Conservation (phyloP, 2,329 filamentous ascomycete species). For the Pyrenophora graminea region DNA sequence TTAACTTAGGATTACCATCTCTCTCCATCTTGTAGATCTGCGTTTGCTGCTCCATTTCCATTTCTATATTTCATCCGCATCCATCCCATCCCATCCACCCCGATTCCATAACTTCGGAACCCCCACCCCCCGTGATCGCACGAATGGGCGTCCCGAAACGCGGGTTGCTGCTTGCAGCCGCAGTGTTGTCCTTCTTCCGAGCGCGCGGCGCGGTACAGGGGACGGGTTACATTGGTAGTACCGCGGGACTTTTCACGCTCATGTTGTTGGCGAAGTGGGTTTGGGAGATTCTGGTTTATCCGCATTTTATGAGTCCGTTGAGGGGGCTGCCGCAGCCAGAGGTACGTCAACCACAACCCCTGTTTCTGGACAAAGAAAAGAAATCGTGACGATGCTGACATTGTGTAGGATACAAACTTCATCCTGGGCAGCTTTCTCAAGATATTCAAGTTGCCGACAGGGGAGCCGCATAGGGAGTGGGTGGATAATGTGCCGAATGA, state of each 20-base stretch:
- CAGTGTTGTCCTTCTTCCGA: constrained; percentile 35
- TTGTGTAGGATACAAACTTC: constrained; percentile 32
- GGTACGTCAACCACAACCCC: constrained; percentile 40
- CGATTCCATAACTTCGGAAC: too few species aligned
- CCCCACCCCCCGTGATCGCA: too few species aligned
- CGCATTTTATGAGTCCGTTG: constrained; percentile 61
- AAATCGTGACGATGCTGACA: too few species aligned
- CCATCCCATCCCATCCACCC: too few species aligned
- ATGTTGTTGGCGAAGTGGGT: constrained; percentile 42
- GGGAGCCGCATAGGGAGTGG: constrained; percentile 56
- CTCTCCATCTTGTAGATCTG: too few species aligned
- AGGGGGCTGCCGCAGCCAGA: constrained; percentile 60
- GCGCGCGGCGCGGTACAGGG: constrained; percentile 34
- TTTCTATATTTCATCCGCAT: too few species aligned
- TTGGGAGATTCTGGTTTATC: constrained; percentile 60
- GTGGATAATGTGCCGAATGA: constrained; percentile 59
- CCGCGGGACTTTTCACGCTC: constrained; percentile 47
- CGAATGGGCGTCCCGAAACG: constrained; percentile 38
- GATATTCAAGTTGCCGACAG: constrained; percentile 50
- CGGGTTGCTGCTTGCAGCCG: constrained; percentile 29
- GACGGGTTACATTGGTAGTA: constrained; percentile 46
- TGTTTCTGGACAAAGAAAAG: too few species aligned
- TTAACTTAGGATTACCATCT: too few species aligned
- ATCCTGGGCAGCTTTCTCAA: constrained; percentile 50
- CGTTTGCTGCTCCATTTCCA: too few species aligned